Conservation (phyloP, 2,329 filamentous ascomycete genomes). For the Sporothrix phasma region DNA sequence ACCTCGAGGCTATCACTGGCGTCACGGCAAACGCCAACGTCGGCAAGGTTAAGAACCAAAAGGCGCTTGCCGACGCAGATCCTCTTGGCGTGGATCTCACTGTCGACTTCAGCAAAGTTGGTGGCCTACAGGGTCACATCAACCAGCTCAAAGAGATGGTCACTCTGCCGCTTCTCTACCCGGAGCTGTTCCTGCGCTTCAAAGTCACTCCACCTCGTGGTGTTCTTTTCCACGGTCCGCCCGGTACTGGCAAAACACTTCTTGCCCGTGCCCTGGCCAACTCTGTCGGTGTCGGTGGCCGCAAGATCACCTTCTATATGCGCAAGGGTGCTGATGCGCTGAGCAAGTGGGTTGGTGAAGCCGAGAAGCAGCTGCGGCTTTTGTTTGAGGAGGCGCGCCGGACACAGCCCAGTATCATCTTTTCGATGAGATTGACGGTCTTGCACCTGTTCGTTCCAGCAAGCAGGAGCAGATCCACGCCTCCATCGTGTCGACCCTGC, state of each 20-base stretch:
- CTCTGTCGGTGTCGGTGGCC: conserved; percentile 76
- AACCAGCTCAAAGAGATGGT: conserved; percentile 99
- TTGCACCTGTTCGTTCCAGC: conserved; percentile 90
- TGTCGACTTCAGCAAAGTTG: conserved; percentile 90
- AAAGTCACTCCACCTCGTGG: conserved; percentile 89
- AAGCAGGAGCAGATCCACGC: conserved; percentile 99
- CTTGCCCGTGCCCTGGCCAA: conserved; percentile 87
- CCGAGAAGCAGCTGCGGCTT: conserved; percentile 84
- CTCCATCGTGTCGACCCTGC: conserved; percentile 89
- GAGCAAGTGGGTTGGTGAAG: conserved; percentile 98
- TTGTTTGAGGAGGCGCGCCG: conserved; percentile 93
- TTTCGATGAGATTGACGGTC: conserved; percentile 98
- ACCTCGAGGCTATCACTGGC: conserved; percentile 32
- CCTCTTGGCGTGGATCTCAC: conserved; percentile 86
- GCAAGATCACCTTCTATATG: conserved; percentile 99
- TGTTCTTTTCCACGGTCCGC: conserved; percentile 92
- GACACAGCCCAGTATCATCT: conserved; percentile 97
- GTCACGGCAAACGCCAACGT: conserved; percentile 59
- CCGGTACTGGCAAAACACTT: conserved; percentile 96
- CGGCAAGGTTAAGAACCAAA: conserved; percentile 87
- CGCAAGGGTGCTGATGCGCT: conserved; percentile 94
- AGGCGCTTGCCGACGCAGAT: conserved; percentile 85
- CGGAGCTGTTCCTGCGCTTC: conserved; percentile 84
- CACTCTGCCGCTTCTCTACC: conserved; percentile 83
- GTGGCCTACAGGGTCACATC: conserved; percentile 85